Percentiles rank a stretch among this genome's conserved stretches.
phyloP scores from a whole-genome alignment of 2,329 filamentous ascomycete genomes.

The Venturia aucupariae region DNA sequence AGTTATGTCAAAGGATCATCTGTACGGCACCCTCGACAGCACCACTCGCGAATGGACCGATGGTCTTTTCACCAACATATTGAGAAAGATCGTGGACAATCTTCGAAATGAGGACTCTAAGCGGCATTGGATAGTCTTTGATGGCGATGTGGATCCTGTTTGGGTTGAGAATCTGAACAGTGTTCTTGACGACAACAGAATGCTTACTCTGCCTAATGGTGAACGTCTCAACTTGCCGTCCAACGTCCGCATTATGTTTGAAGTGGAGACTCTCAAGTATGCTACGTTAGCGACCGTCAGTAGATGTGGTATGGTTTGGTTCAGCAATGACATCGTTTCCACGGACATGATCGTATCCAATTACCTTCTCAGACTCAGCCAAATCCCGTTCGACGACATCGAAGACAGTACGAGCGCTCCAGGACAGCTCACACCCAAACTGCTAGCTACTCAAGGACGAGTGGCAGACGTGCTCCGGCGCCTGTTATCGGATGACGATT shows the following conservation, averaged over 20 bases:
- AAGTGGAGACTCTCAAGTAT: slow-evolving; percentile 96
- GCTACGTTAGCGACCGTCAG: slow-evolving; percentile 97
- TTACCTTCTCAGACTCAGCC: slow-evolving; percentile 76
- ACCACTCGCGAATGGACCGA: slow-evolving; percentile 99
- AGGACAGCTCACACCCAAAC: slow-evolving; percentile 47
- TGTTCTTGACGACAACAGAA: slow-evolving; percentile 97
- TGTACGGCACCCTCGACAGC: slow-evolving; percentile 92
- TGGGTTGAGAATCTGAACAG: slow-evolving; percentile 99
- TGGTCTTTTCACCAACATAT: slow-evolving; percentile 92
- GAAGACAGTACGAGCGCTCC: slow-evolving; percentile 77
- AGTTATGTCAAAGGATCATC: slow-evolving; percentile 97
- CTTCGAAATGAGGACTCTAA: slow-evolving; percentile 94
- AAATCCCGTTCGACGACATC: slow-evolving; percentile 82
- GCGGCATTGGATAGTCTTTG: slow-evolving; percentile 98
- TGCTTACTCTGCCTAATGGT: slow-evolving; percentile 92
- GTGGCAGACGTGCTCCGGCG: slow-evolving; percentile 71
- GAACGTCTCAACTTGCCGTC: slow-evolving; percentile 89
- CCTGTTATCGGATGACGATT: slow-evolving; percentile 68
- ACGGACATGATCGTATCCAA: slow-evolving; percentile 86
- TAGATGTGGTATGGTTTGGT: slow-evolving; percentile 99
- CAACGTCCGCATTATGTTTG: slow-evolving; percentile 99
- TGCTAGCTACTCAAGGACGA: slow-evolving; percentile 66
- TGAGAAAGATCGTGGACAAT: slow-evolving; percentile 98
- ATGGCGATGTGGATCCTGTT: slow-evolving; percentile 96
- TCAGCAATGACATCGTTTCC: slow-evolving; percentile 94